Evolutionary conservation across 805 yeast genomes (phyloP), one percentile per base, ranked within the genome.

Genomic region (Yarrowia deformans): DNA sequence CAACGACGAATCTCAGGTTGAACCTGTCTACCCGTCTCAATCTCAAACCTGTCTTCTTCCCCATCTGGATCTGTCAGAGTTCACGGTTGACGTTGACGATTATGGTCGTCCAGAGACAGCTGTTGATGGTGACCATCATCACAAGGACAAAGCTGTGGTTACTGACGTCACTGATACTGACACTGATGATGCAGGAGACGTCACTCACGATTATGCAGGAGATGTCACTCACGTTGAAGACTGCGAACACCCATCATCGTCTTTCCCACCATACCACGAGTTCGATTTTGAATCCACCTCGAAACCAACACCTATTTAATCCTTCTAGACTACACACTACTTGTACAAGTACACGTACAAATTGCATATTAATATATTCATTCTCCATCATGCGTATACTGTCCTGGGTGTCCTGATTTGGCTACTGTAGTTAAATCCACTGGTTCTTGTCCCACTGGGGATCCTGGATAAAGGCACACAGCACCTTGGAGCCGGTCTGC

Each of bases 381-480:
- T 52, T 37, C 61, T 55, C 48, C 63, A 10, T 56, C 61, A 56
- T 56, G 63, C 63, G 19, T 39, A 39, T 34, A 58, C 48, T 18
- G 50, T 58, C 37, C 46, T 40, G 9, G 39, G 9, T 3, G 1
- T 14, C 13, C 16, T 10, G 6, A n/a, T n/a, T n/a, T n/a, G 19
- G 8, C n/a, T 1, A 14, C 12, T 8, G 19, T 14, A 23, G n/a
- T 29, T 19, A 63, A 5, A 63, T 63, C 68, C 68, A 63, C 68
- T 63, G 68, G 68, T 63, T 63, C 73, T 82, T 81, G 72, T 85
- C 91, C 97, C 97, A 91, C 48, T 81, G 83, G 6, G 91, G 97
- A 75, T 91, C 93, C 78, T 94, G 97, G 68, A 95, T 87, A 74
- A 95, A 94, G 67, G 92, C 88, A 69, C 88, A 88, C 72, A 93